Conservation (phyloP, 306 rosid species). For the Morella rubra region DNA sequence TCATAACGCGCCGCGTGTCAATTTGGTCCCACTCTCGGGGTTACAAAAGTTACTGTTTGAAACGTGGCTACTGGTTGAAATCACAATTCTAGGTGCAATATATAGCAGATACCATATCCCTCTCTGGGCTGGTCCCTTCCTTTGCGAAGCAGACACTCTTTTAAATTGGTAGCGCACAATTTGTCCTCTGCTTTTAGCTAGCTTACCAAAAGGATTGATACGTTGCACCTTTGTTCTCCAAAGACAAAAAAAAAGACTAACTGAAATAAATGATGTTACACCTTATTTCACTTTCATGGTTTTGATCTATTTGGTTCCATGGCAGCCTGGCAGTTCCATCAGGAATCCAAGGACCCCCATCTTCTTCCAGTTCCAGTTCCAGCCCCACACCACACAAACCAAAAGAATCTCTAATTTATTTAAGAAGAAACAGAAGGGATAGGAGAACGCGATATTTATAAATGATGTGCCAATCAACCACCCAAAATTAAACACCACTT, state of each 20-base stretch:
- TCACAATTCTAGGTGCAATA: neutral
- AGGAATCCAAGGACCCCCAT: constrained; percentile 24
- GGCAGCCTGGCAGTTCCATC: constrained; percentile 23
- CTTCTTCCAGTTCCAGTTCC: constrained; percentile 8
- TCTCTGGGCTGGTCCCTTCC: constrained; percentile 29
- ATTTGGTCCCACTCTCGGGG: too few species aligned
- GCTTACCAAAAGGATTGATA: constrained; percentile 34
- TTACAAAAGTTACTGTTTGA: too few species aligned
- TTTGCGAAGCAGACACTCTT: constrained; percentile 30
- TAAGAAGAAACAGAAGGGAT: neutral
- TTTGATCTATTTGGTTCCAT: neutral
- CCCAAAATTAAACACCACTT: constrained; percentile 19
- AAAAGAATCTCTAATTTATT: constrained; percentile 18
- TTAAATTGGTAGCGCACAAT: constrained; percentile 1
- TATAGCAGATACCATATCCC: constrained; percentile 27
- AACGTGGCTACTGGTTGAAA: too few species aligned
- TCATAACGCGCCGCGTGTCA: too few species aligned
- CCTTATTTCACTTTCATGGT: constrained; percentile 2
- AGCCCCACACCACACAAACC: constrained; percentile 4
- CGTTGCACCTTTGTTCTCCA: constrained; percentile 33
- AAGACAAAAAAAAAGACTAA: neutral
- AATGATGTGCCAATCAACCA: constrained; percentile 26
- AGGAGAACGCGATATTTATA: neutral
- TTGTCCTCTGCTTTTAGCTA: constrained; percentile 19
- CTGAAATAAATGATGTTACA: constrained; percentile 1